Percentiles rank a stretch among this genome's conserved stretches.
phyloP scores from a whole-genome alignment of 139 green algal genomes.

The Limnomonas spitsbergensis region DNA sequence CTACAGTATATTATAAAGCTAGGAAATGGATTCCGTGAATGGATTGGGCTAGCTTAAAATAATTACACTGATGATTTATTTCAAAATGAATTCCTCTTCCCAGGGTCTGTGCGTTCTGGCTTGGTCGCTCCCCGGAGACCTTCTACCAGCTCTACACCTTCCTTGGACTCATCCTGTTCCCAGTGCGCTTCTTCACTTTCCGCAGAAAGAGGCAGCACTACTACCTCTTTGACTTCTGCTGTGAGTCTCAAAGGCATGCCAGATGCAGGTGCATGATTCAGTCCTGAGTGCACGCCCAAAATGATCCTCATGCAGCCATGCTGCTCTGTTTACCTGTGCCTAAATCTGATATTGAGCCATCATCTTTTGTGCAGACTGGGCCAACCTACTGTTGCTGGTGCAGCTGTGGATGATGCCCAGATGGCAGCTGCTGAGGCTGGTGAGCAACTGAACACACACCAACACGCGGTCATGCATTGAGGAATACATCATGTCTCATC shows the following conservation, averaged over 20 bases:
- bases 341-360: too few species aligned
- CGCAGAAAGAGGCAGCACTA: constrained; percentile 48
- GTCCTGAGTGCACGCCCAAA: not conserved
- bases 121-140: constrained; percentile 59
- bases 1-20: too few species aligned
- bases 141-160: constrained; percentile 70
- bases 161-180: constrained; percentile 61
- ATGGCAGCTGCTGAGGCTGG: constrained; percentile 51
- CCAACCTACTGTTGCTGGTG: constrained; percentile 65
- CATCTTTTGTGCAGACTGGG: constrained; percentile 71
- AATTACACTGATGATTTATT: too few species aligned
- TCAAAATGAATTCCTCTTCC: too few species aligned
- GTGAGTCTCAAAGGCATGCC: not conserved
- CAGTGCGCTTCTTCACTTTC: constrained; percentile 23
- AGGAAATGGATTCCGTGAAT: too few species aligned
- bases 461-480: too few species aligned
- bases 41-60: too few species aligned
- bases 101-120: constrained; percentile 66
- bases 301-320: not conserved
- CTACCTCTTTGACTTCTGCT: constrained; percentile 65
- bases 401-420: constrained; percentile 62
- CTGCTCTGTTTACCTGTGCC: not conserved
- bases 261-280: not conserved
- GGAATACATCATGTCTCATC: too few species aligned
- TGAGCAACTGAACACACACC: too few species aligned